A percentile compares a stretch with the other conserved stretches of the same genome.
Evolutionary conservation across 2,329 filamentous ascomycete genomes (phyloP).

Genomic region (Ceratocystiopsis brevicomis): DNA sequence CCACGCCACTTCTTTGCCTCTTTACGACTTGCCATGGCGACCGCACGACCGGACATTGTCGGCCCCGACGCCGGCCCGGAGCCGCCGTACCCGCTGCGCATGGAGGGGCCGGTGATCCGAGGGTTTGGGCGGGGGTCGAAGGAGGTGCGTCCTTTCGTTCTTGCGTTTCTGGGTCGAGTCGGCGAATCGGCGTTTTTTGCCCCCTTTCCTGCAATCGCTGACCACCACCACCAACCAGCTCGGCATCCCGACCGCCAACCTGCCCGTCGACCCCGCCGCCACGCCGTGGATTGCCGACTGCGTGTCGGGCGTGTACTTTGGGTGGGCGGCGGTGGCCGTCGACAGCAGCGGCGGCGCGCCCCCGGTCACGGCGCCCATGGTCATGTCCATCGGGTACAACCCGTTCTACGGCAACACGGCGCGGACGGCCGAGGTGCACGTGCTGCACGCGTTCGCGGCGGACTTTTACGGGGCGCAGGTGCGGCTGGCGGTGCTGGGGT

Average conservation of each 20-base stretch:
- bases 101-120: constrained; percentile 75
- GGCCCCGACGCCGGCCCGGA: constrained; percentile 57
- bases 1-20: no score
- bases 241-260: constrained; percentile 91
- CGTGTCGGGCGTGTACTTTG: constrained; percentile 78
- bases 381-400: constrained; percentile 92
- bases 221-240: no score
- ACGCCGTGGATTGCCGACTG: constrained; percentile 43
- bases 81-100: constrained; percentile 60
- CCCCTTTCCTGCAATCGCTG: no score
- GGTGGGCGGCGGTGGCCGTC: constrained; percentile 60
- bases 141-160: constrained; percentile 40
- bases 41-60: constrained; percentile 44
- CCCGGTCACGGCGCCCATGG: constrained; percentile 39
- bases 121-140: constrained; percentile 89
- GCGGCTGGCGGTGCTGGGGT: constrained; percentile 65
- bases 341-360: constrained; percentile 12
- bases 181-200: no score
- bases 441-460: constrained; percentile 54
- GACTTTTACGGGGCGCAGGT: constrained; percentile 79
- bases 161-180: not conserved
- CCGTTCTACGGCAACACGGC: constrained; percentile 90
- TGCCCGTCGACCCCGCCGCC: constrained; percentile 48
- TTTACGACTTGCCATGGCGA: not conserved
- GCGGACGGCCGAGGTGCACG: constrained; percentile 74